Evolutionary conservation across 371 early-diverging fungal genomes (phyloP).

Genomic region (Lichtheimia ramosa): DNA sequence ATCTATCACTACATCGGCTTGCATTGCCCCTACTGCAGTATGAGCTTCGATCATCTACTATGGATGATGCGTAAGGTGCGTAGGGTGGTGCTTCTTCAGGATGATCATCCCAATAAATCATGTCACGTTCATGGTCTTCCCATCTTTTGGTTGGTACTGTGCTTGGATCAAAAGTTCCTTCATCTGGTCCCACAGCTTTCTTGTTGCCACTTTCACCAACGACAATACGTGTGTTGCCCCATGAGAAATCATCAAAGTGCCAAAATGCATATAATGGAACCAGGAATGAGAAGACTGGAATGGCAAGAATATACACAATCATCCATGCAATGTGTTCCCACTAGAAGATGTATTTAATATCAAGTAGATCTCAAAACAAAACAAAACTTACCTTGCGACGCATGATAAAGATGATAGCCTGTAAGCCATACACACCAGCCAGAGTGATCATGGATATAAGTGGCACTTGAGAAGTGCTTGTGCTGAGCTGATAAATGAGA

Average conservation of each 20-base stretch:
- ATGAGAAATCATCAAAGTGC: slow-evolving; percentile 91
- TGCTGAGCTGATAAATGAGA: slow-evolving; percentile 63
- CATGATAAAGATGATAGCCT: slow-evolving; percentile 85
- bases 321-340: slow-evolving; percentile 84
- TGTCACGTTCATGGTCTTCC: slow-evolving; percentile 83
- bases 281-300: slow-evolving; percentile 66
- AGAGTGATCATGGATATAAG: slow-evolving; percentile 69
- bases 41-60: no score
- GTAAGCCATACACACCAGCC: slow-evolving; percentile 83
- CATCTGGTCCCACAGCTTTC: slow-evolving; percentile 55
- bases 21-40: background rate
- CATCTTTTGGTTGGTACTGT: slow-evolving; percentile 88
- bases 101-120: background rate
- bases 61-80: no score
- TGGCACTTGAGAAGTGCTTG: slow-evolving; percentile 57
- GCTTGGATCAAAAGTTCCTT: slow-evolving; percentile 79
- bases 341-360: slow-evolving; percentile 57
- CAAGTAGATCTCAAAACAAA: slow-evolving; percentile 71
- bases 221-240: slow-evolving; percentile 92
- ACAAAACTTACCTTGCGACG: slow-evolving; percentile 85
- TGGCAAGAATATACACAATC: slow-evolving; percentile 75
- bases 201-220: slow-evolving; percentile 73
- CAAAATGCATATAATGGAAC: slow-evolving; percentile 83
- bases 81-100: no score
- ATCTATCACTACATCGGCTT: background rate